These are phyloP conservation scores for Antitrichia curtipendula DNA, from an alignment of 225 moss, liverwort and hornwort genomes.

Conservation along the genomic window DNA sequence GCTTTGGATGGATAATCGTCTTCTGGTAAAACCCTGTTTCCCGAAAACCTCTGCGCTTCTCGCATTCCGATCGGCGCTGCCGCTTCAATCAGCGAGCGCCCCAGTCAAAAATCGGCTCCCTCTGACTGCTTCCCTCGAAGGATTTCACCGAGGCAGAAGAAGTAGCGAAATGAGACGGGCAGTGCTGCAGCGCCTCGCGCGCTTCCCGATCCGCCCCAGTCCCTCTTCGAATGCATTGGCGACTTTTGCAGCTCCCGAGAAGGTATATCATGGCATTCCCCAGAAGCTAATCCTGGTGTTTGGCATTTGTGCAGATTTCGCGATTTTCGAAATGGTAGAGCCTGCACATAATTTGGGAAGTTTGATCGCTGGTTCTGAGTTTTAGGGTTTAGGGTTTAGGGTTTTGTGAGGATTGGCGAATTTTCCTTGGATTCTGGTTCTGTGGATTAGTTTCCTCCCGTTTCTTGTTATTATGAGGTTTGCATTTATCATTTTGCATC, in stretches of 20 bases:
- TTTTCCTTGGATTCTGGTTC: neutral
- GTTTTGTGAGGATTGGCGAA: neutral
- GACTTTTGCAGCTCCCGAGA: neutral
- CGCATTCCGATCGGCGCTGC: neutral
- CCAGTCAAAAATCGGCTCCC: neutral
- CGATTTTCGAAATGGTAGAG: neutral
- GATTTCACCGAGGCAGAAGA: neutral
- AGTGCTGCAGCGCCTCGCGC: conserved; percentile 15
- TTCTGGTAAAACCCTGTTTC: neutral
- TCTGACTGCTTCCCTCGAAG: neutral
- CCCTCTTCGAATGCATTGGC: neutral
- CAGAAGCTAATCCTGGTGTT: neutral
- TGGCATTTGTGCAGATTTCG: neutral
- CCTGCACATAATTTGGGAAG: too few relatives aligned
- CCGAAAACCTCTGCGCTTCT: neutral
- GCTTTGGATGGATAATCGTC: too few relatives aligned
- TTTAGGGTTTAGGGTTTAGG: neutral
- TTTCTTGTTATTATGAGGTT: neutral
- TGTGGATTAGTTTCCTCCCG: neutral
- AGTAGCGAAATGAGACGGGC: neutral
- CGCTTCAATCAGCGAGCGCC: neutral
- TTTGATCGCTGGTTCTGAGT: neutral
- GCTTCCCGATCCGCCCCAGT: neutral
- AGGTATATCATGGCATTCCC: neutral
- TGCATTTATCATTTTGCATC: neutral